These are phyloP conservation scores for Sordariomycetes sp. DNA, from an alignment of 2,329 filamentous ascomycete species.

Conservation along the genomic window DNA sequence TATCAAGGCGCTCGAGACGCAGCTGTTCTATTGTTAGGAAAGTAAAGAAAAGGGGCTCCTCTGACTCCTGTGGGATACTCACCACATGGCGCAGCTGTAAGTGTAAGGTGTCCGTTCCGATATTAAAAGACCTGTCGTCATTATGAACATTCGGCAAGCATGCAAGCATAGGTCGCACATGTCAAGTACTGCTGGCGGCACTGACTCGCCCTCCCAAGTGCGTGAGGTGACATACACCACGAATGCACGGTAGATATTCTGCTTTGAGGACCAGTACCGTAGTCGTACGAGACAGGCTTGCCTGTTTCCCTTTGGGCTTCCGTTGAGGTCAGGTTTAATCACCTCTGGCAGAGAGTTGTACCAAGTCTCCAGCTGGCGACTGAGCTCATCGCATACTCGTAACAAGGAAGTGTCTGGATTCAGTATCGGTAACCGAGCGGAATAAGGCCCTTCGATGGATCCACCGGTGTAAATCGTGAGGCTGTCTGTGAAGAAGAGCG, in stretches of 20 bases:
- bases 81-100: conserved; percentile 7
- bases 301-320: conserved; percentile 4
- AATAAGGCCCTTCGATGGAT: conserved; percentile 4
- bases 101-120: conserved; percentile 8
- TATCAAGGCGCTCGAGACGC: conserved; percentile 4
- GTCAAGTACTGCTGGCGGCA: conserved; percentile 2
- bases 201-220: conserved; percentile 2
- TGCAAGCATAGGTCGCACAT: conserved; percentile 7
- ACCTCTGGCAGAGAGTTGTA: conserved; percentile 11
- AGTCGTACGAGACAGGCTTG: conserved; percentile 9
- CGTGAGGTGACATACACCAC: conserved; percentile 9
- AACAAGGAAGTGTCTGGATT: conserved; percentile 8
- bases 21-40: conserved; percentile 4
- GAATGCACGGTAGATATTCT: conserved; percentile 10
- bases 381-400: conserved; percentile 11
- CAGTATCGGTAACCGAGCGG: neutral
- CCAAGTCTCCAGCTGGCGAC: conserved; percentile 14
- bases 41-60: neutral
- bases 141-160: conserved; percentile 6
- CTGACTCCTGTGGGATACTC: no score
- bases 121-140: conserved; percentile 3
- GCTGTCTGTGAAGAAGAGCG: conserved; percentile 11
- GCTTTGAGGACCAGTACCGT: conserved; percentile 11
- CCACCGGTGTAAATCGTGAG: conserved; percentile 8
- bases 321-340: conserved; percentile 13